A percentile compares a stretch with the other conserved stretches of the same genome.
phyloP scores from a whole-genome alignment of 176 grass and related monocot species.

The Poa annua region DNA sequence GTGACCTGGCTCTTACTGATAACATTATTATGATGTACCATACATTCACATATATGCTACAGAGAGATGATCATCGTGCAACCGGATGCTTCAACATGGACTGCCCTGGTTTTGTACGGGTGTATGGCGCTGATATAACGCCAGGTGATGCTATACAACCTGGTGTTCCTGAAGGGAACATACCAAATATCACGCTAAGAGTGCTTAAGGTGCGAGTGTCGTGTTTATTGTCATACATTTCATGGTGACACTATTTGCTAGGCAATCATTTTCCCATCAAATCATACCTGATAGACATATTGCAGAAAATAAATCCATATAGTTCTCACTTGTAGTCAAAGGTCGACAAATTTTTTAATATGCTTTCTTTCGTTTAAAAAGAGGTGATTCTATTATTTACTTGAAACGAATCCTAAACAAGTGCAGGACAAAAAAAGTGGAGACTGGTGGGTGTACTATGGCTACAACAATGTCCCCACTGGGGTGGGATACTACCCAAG shows the following conservation, averaged over 20 bases:
- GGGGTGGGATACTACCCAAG: background rate
- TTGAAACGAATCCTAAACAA: background rate
- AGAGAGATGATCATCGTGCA: background rate
- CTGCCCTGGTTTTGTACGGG: constrained; percentile 3
- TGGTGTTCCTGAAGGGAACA: background rate
- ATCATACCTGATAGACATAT: background rate
- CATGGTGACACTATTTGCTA: background rate
- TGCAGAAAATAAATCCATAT: background rate
- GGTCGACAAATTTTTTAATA: background rate
- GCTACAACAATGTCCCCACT: background rate
- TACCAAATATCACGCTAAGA: background rate
- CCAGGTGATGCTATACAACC: background rate
- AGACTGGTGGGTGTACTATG: background rate
- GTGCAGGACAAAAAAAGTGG: background rate
- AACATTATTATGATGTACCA: background rate
- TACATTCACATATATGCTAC: background rate
- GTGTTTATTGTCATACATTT: background rate
- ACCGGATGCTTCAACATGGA: constrained; percentile 23
- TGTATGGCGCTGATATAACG: background rate
- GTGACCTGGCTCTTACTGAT: background rate
- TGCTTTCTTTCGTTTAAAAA: background rate
- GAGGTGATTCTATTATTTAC: background rate
- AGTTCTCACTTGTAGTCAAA: background rate
- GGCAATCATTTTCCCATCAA: background rate
- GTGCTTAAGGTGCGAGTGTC: background rate